These are phyloP conservation scores for Mallotus repandus DNA, from an alignment of 441 rosid genomes.

Conservation along the genomic window DNA sequence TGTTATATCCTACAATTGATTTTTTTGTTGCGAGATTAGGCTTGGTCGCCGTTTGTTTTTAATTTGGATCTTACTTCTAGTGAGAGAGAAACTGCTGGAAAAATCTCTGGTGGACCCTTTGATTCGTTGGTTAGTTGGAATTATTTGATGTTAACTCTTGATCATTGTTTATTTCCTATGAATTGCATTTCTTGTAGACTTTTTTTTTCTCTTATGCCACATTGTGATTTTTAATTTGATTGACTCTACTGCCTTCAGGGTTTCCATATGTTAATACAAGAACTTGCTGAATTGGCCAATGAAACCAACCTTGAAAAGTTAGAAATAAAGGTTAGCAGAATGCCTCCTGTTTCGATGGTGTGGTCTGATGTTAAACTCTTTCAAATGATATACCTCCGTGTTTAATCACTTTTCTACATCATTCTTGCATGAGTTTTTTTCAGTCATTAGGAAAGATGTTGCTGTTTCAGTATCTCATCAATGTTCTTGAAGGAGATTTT, in stretches of 20 bases:
- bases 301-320: constrained; percentile 29
- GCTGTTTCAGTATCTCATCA: constrained; percentile 71
- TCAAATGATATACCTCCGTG: neutral
- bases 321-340: constrained; percentile 47
- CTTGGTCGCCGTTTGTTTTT: constrained; percentile 68
- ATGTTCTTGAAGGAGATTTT: constrained; percentile 69
- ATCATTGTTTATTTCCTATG: neutral
- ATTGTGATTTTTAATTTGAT: neutral
- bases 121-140: constrained; percentile 43
- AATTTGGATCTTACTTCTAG: constrained; percentile 37
- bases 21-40: constrained; percentile 36
- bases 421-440: constrained; percentile 25
- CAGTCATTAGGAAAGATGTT: constrained; percentile 67
- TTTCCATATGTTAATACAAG: constrained; percentile 59
- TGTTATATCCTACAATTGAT: neutral
- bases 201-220: too few relatives aligned
- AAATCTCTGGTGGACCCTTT: constrained; percentile 33
- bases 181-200: too few relatives aligned
- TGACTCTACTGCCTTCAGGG: constrained; percentile 41
- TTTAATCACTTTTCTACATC: neutral
- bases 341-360: neutral
- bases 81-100: constrained; percentile 38
- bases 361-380: neutral
- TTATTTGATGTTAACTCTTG: neutral
- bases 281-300: constrained; percentile 38